Conservation (phyloP, 1,284 basidiomycete genomes). For the Pisolithus thermaeus region DNA sequence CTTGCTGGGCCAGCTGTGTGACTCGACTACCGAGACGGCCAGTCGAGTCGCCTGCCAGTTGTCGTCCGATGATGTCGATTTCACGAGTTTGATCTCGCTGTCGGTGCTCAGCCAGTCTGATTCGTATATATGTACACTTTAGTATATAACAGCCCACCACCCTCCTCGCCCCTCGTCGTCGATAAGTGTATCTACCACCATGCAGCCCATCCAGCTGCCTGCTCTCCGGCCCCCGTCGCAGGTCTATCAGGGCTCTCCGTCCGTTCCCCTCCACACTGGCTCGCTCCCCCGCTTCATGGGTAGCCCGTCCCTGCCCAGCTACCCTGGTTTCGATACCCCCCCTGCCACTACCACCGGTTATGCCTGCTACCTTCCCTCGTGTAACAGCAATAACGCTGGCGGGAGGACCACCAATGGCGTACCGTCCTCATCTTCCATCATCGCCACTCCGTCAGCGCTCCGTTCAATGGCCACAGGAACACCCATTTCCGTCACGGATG, state of each 20-base stretch:
- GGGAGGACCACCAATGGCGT: background rate
- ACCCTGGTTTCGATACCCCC: slow-evolving; percentile 6
- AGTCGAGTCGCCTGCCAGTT: too few species aligned
- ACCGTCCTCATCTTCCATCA: background rate
- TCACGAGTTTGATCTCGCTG: too few species aligned
- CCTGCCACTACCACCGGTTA: slow-evolving; percentile 6
- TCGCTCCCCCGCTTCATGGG: slow-evolving; percentile 22
- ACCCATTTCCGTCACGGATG: slow-evolving; percentile 10
- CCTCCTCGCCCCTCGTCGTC: slow-evolving; percentile 1
- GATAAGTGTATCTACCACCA: background rate
- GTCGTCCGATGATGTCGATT: too few species aligned
- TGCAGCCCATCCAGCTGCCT: slow-evolving; percentile 2
- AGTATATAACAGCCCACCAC: slow-evolving; percentile 16
- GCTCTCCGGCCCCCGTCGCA: background rate
- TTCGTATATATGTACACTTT: slow-evolving; percentile 14
- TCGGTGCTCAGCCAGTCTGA: background rate
- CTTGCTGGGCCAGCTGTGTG: too few species aligned
- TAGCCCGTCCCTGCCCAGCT: slow-evolving; percentile 20
- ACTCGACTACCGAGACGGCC: too few species aligned
- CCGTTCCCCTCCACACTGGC: slow-evolving; percentile 13
- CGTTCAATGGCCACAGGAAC: slow-evolving; percentile 6
- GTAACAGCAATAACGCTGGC: too few species aligned
- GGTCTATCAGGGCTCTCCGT: slow-evolving; percentile 10
- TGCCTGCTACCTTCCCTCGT: background rate
- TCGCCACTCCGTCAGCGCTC: slow-evolving; percentile 7